Percentiles rank a stretch among this genome's conserved stretches.
Conservation (phyloP, 768 basidiomycete genomes). For the Boletus pseudo-olivaceus region DNA sequence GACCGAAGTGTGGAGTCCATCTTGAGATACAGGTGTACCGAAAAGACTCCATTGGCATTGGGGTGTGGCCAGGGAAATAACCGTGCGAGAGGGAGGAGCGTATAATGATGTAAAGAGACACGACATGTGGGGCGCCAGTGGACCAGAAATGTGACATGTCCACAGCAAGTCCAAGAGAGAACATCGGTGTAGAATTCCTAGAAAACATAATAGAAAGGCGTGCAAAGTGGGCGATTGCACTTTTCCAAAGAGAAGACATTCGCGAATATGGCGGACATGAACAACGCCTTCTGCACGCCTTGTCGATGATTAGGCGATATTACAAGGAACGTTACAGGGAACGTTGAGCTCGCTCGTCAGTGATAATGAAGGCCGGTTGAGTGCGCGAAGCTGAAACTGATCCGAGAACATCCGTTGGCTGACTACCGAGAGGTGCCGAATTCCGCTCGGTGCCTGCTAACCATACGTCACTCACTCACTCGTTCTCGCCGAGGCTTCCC, state of each 20-base stretch:
- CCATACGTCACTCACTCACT: slow-evolving; percentile 1
- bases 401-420: slow-evolving; percentile 16
- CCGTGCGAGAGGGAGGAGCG: slow-evolving; percentile 11
- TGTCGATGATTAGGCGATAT: slow-evolving; percentile 25
- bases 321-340: slow-evolving; percentile 21
- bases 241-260: slow-evolving; percentile 22
- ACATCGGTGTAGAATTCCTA: slow-evolving; percentile 6
- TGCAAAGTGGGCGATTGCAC: slow-evolving; percentile 9
- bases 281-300: slow-evolving; percentile 19
- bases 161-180: slow-evolving; percentile 16
- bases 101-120: slow-evolving; percentile 27
- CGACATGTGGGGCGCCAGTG: slow-evolving; percentile 11
- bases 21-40: slow-evolving; percentile 7
- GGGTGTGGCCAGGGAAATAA: slow-evolving; percentile 12
- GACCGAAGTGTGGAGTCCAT: slow-evolving; percentile 11
- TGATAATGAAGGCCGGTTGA: slow-evolving; percentile 3
- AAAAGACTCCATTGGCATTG: slow-evolving; percentile 7
- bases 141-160: slow-evolving; percentile 15
- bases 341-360: slow-evolving; percentile 6
- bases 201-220: slow-evolving; percentile 24
- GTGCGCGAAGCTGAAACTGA: slow-evolving; percentile 3
- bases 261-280: slow-evolving; percentile 29
- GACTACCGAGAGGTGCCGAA: neutral
- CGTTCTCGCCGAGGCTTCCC: slow-evolving; percentile 9
- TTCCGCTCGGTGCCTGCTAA: slow-evolving; percentile 3